Percentiles rank a stretch among this genome's conserved stretches.
Conservation (phyloP, 31 red algal genomes). For the Porphyra umbilicalis region DNA sequence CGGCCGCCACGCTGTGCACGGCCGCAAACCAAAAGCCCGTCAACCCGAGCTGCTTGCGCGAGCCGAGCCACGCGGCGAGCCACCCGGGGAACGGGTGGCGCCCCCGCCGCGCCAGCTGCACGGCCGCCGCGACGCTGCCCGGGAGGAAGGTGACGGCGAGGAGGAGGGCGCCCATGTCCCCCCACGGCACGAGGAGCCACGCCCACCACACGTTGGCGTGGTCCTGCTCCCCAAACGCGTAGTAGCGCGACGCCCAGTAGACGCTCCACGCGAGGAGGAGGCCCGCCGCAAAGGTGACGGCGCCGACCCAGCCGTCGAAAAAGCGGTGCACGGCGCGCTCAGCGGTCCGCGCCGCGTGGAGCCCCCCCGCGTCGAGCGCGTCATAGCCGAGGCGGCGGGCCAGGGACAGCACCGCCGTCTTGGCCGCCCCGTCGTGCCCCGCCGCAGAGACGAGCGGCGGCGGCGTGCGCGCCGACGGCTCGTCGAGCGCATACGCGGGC, state of each 20-base stretch:
- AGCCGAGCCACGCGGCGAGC: background rate
- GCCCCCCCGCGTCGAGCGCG: background rate
- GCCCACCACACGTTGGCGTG: background rate
- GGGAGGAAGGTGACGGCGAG: constrained; percentile 3
- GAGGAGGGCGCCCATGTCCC: background rate
- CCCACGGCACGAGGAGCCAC: background rate
- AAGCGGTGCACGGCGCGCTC: constrained; percentile 4
- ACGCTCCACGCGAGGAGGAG: background rate
- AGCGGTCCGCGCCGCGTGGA: background rate
- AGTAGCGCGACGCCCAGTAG: constrained; percentile 3
- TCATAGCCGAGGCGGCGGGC: background rate
- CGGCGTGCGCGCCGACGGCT: background rate
- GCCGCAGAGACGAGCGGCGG: background rate
- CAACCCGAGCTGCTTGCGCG: constrained; percentile 4
- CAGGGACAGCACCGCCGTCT: background rate
- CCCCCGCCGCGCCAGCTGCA: background rate
- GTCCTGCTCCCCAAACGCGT: background rate
- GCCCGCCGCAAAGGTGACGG: background rate
- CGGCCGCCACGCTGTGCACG: background rate
- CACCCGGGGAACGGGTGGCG: background rate
- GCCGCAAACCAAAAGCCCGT: background rate
- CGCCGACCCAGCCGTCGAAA: background rate
- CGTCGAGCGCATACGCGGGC: background rate
- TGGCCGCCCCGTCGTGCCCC: background rate
- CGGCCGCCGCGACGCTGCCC: background rate